phyloP scores from a whole-genome alignment of 2,329 filamentous ascomycete species.

The Xylariaceae sp. region DNA sequence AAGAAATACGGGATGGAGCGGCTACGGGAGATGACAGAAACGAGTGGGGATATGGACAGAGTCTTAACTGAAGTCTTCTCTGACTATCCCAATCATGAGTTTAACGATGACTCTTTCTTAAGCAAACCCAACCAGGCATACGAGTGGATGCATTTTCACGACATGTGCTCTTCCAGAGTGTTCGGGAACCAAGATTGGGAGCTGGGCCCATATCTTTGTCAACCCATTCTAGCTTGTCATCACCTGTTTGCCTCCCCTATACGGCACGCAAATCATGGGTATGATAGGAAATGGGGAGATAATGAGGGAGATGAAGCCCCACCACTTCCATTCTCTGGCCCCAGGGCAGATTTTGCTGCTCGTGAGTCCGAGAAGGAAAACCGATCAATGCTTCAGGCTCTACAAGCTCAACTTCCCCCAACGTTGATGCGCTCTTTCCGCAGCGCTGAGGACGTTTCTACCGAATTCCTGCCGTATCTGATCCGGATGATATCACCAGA shows the following conservation, averaged over 20 bases:
- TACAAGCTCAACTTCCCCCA: slow-evolving; percentile 75
- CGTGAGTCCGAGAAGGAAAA: slow-evolving; percentile 82
- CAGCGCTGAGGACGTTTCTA: slow-evolving; percentile 76
- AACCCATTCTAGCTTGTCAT: slow-evolving; percentile 88
- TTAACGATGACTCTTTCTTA: slow-evolving; percentile 90
- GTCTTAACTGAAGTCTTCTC: slow-evolving; percentile 85
- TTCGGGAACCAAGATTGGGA: slow-evolving; percentile 94
- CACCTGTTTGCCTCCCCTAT: slow-evolving; percentile 82
- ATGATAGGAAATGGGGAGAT: slow-evolving; percentile 54
- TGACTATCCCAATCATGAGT: slow-evolving; percentile 84
- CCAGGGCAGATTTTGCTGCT: slow-evolving; percentile 80
- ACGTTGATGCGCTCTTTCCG: slow-evolving; percentile 78
- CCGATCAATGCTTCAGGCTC: slow-evolving; percentile 71
- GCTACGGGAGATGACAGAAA: slow-evolving; percentile 77
- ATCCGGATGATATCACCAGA: slow-evolving; percentile 84
- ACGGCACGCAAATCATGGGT: slow-evolving; percentile 50
- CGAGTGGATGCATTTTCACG: slow-evolving; percentile 96
- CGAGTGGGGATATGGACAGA: slow-evolving; percentile 77
- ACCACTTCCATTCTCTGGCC: slow-evolving; percentile 78
- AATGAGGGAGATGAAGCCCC: slow-evolving; percentile 55
- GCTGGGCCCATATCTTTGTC: slow-evolving; percentile 82
- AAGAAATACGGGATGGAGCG: slow-evolving; percentile 76
- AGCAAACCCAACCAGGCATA: slow-evolving; percentile 81
- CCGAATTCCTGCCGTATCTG: slow-evolving; percentile 84
- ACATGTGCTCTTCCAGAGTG: slow-evolving; percentile 77